Conservation (phyloP, 768 basidiomycete genomes). For the Cystobasidium tubakii region DNA sequence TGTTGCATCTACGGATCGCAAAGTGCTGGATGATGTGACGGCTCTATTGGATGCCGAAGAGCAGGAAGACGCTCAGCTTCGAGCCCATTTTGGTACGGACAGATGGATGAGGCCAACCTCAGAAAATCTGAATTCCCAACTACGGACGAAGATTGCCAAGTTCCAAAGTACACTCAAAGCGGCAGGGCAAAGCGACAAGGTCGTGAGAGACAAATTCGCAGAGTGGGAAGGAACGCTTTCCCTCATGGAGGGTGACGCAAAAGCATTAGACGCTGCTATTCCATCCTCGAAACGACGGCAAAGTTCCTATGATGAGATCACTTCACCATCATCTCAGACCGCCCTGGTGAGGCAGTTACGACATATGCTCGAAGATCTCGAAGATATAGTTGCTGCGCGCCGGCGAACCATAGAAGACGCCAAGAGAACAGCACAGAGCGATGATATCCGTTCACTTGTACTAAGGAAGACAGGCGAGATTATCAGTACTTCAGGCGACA, state of each 20-base stretch:
- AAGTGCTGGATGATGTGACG: conserved; percentile 73
- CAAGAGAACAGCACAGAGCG: conserved; percentile 58
- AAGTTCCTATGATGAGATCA: conserved; percentile 43
- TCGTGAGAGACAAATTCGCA: conserved; percentile 75
- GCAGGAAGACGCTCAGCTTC: conserved; percentile 50
- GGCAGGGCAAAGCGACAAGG: conserved; percentile 68
- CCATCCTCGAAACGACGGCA: conserved; percentile 53
- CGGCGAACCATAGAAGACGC: conserved; percentile 63
- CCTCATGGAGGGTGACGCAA: conserved; percentile 65
- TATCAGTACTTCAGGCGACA: conserved; percentile 54
- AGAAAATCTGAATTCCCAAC: conserved; percentile 67
- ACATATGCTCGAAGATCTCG: conserved; percentile 69
- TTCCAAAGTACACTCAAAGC: conserved; percentile 67
- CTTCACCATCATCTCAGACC: conserved; percentile 45
- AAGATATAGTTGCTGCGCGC: conserved; percentile 62
- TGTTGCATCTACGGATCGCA: conserved; percentile 60
- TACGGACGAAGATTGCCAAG: conserved; percentile 64
- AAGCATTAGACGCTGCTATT: conserved; percentile 61
- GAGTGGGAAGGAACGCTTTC: conserved; percentile 72
- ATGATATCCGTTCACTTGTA: conserved; percentile 69
- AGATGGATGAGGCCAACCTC: conserved; percentile 59
- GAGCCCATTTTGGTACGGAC: conserved; percentile 46
- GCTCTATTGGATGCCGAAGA: conserved; percentile 79
- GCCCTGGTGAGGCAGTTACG: conserved; percentile 67
- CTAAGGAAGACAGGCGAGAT: conserved; percentile 62